These are phyloP conservation scores for Cytidiella melzeri DNA, from an alignment of 768 basidiomycete species.

Conservation along the genomic window DNA sequence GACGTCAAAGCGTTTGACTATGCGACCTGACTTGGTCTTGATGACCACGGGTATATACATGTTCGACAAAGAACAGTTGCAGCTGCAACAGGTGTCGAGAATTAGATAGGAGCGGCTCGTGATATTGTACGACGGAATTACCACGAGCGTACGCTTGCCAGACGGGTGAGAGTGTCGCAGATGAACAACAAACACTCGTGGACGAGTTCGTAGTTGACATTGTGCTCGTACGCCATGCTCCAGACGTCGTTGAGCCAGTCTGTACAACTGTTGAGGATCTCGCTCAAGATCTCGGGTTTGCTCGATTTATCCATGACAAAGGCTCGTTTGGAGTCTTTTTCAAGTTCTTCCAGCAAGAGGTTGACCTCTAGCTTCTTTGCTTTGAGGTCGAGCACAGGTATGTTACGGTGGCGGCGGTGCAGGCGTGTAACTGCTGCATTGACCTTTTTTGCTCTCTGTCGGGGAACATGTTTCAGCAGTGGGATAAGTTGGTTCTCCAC, in stretches of 20 bases:
- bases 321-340: conserved; percentile 46
- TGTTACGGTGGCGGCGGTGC: conserved; percentile 30
- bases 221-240: conserved; percentile 54
- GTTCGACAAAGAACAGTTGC: conserved; percentile 45
- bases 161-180: conserved; percentile 39
- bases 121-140: conserved; percentile 8
- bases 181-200: conserved; percentile 53
- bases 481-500: conserved; percentile 45
- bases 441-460: conserved; percentile 32
- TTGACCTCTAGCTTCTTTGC: conserved; percentile 52
- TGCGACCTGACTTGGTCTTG: conserved; percentile 35
- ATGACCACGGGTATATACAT: conserved; percentile 42
- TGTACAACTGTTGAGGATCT: conserved; percentile 48
- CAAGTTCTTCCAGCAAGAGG: conserved; percentile 44
- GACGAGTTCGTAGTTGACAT: conserved; percentile 42
- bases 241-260: conserved; percentile 63
- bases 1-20: conserved; percentile 44
- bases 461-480: conserved; percentile 39
- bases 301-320: conserved; percentile 48
- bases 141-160: conserved; percentile 37
- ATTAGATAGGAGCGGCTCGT: conserved; percentile 5
- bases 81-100: conserved; percentile 30
- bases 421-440: conserved; percentile 35
- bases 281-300: conserved; percentile 47
- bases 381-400: conserved; percentile 47